Base-by-base conservation (phyloP, 2,329 filamentous ascomycete species). In the Cladosporium sp. region DNA sequence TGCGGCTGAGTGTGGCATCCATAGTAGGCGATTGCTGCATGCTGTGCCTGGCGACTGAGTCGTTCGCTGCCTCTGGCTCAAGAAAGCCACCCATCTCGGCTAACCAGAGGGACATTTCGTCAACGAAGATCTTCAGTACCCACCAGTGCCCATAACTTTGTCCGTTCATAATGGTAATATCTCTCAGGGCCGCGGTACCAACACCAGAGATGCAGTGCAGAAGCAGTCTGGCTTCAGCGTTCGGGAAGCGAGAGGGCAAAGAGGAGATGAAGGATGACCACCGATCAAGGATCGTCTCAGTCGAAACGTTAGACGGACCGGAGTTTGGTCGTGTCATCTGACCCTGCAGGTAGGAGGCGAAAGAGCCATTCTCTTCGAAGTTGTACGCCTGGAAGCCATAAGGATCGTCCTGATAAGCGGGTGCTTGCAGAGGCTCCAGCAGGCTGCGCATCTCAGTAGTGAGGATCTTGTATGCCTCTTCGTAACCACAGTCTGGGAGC, bases 81-180 rank as follows among this genome's bases (percentile, higher is more conserved):
- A 96, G 84, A 66, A 96, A 96, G 0, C 92, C 92, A 46, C 91
- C 92, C 62, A 91, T 85, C 63, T 95, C 89, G 0, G 89, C 89
- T 60, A 95, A 77, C 79, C 95, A 96, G 53, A 86, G 79, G 46
- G 90, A 83, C 88, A 95, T 95, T 72, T 97, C 92, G 64, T 96
- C 91, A 49, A 96, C 81, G 78, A 92, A 97, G 54, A 92, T 91
- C 68, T 96, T 95, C 3, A 90, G 90, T 54, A 96, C 87, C 88
- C 88, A 93, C 89, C 89, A 95, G 5, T 87, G 85, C n/a, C 87
- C 86, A 64, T 92, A 95, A 64, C 86, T 91, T 65, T 85, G 83
- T 14, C 86, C 87, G 58, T 87, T 84, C 38, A 82, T 78, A 46
- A 93, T 83, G 0, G 88, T 93, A 53, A 95, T 80, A 62, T 95